Conservation (phyloP, 2,329 filamentous ascomycete genomes). For the Sporothrix globosa region DNA sequence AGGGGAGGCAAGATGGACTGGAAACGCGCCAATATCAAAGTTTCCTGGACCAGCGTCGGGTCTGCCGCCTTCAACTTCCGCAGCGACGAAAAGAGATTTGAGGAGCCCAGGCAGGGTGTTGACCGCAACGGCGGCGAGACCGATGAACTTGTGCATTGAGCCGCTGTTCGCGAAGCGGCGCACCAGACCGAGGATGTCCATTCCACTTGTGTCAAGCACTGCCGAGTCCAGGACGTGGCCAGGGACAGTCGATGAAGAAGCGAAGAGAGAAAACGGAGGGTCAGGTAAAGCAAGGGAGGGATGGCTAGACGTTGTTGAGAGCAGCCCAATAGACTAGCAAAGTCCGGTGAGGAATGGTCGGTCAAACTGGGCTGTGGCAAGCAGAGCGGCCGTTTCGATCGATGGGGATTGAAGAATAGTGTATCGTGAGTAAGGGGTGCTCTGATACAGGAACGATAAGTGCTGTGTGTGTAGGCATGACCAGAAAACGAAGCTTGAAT, state of each 20-base stretch:
- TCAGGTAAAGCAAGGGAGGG: neutral
- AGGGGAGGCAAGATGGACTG: too few species aligned
- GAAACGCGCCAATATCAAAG: neutral
- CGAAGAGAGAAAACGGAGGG: neutral
- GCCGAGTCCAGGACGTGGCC: neutral
- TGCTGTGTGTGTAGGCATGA: neutral
- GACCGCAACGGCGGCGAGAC: neutral
- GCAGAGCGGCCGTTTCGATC: neutral
- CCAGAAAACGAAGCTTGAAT: neutral
- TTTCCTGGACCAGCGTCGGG: neutral
- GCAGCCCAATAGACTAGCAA: neutral
- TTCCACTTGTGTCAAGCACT: neutral
- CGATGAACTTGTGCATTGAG: neutral
- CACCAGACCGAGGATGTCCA: neutral
- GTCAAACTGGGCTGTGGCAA: neutral
- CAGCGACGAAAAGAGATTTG: neutral
- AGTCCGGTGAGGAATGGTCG: neutral
- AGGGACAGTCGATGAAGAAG: neutral
- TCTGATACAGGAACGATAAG: neutral
- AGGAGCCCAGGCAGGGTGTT: neutral
- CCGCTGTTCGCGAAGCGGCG: neutral
- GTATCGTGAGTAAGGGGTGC: neutral
- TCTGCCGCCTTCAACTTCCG: neutral
- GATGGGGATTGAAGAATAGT: neutral
- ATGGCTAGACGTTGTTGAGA: neutral